phyloP scores from a whole-genome alignment of 306 rosid genomes.

The Rosa persica region DNA sequence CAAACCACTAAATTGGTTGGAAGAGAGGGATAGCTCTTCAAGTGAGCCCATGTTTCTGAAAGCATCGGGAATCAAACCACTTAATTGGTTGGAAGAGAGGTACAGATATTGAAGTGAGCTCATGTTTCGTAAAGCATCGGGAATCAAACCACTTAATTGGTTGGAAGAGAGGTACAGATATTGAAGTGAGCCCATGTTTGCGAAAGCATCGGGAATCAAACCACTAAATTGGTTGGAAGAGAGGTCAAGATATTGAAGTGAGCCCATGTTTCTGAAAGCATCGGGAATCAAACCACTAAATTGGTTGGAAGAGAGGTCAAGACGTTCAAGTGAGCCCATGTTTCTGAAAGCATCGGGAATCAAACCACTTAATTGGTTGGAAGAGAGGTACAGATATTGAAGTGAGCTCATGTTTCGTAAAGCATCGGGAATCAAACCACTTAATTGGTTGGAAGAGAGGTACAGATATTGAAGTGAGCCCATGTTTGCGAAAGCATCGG shows the following conservation, averaged over 20 bases:
- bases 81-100: not conserved
- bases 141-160: not conserved
- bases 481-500: not conserved
- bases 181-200: not conserved
- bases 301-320: not conserved
- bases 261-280: not conserved
- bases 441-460: not conserved
- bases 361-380: too few relatives aligned
- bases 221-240: not conserved
- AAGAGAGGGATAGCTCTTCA: not conserved
- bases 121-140: not conserved
- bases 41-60: not conserved
- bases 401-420: conserved; percentile 1
- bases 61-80: not conserved
- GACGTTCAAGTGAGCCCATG: not conserved
- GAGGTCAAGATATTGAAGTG: not conserved
- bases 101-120: not conserved
- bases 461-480: not conserved
- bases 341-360: too few relatives aligned
- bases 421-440: not conserved
- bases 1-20: too few relatives aligned
- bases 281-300: not conserved
- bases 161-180: not conserved
- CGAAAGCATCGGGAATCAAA: not conserved
- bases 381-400: not conserved